phyloP scores from a whole-genome alignment of 495 filamentous ascomycete genomes.

The Penicillium ochrochloron region DNA sequence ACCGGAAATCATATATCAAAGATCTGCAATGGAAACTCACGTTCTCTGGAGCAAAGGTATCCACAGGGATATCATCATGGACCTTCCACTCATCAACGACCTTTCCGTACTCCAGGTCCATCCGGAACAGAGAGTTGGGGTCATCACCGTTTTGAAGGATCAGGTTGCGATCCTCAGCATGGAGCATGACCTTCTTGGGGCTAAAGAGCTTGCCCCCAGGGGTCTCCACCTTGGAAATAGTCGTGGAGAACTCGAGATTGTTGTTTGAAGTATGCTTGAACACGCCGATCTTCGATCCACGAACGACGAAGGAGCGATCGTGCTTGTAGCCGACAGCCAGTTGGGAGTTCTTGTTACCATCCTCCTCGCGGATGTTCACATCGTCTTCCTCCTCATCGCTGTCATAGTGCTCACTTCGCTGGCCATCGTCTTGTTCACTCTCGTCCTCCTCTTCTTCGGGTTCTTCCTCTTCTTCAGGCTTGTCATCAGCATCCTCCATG shows the following conservation, averaged over 20 bases:
- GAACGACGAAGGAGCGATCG: constrained; percentile 94
- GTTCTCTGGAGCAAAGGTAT: constrained; percentile 87
- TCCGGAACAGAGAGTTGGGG: constrained; percentile 91
- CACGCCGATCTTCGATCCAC: constrained; percentile 96
- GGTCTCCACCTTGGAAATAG: constrained; percentile 93
- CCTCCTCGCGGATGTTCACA: constrained; percentile 68
- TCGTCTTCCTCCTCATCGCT: constrained; percentile 92
- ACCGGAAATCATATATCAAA: neutral
- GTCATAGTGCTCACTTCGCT: constrained; percentile 82
- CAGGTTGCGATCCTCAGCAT: constrained; percentile 89
- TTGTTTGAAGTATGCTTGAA: constrained; percentile 97
- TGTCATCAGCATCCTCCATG: constrained; percentile 78
- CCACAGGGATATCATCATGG: constrained; percentile 94
- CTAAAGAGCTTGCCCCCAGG: constrained; percentile 86
- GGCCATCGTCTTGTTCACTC: constrained; percentile 63
- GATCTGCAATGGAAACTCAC: constrained; percentile 44
- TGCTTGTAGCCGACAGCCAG: constrained; percentile 98
- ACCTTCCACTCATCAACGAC: constrained; percentile 99
- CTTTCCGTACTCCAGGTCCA: constrained; percentile 98
- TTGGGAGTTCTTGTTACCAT: constrained; percentile 90
- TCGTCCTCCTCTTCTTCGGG: constrained; percentile 69
- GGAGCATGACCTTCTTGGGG: constrained; percentile 97
- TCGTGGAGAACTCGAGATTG: constrained; percentile 94
- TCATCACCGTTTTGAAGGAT: constrained; percentile 85
- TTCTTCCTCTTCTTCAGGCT: constrained; percentile 61